Percentiles rank a stretch among this genome's conserved stretches.
Conservation (phyloP, 2,329 filamentous ascomycete genomes). For the Ophiocordyceps unilateralis region DNA sequence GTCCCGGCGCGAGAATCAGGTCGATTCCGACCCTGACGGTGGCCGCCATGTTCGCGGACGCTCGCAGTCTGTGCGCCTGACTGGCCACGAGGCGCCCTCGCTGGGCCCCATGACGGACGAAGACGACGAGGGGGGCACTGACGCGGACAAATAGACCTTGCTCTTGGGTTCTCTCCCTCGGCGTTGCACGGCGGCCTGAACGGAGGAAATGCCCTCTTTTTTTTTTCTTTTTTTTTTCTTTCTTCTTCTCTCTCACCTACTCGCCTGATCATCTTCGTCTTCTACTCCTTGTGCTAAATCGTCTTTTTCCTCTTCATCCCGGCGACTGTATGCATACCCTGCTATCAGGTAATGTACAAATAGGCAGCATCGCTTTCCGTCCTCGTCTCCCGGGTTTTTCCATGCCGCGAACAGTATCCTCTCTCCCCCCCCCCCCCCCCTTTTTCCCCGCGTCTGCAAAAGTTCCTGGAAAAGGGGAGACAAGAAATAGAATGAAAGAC, state of each 20-base stretch:
- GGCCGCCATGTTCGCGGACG: background rate
- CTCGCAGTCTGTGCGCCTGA: background rate
- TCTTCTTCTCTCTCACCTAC: background rate
- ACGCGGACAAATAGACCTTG: constrained; percentile 3
- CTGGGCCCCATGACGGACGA: too few relatives aligned
- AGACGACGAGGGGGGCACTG: background rate
- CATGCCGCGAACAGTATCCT: too few relatives aligned
- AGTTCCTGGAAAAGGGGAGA: too few relatives aligned
- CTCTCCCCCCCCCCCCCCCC: background rate
- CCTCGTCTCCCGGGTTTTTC: too few relatives aligned
- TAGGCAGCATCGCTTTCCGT: background rate
- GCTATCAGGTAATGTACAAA: background rate
- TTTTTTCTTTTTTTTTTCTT: background rate
- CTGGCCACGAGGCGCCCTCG: too few relatives aligned
- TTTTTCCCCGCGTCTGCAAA: background rate
- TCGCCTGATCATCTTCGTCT: too few relatives aligned
- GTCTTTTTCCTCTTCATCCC: background rate
- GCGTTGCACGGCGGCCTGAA: background rate
- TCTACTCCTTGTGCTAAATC: background rate
- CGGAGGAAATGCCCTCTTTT: background rate
- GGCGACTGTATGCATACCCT: background rate
- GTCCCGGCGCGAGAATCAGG: background rate
- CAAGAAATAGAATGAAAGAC: too few relatives aligned
- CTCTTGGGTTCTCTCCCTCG: background rate
- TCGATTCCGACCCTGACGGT: too few relatives aligned